A percentile compares a stretch with the other conserved stretches of the same genome.
Conservation (phyloP, 192 early-diverging fungal species). For the Umbelopsis sp. region DNA sequence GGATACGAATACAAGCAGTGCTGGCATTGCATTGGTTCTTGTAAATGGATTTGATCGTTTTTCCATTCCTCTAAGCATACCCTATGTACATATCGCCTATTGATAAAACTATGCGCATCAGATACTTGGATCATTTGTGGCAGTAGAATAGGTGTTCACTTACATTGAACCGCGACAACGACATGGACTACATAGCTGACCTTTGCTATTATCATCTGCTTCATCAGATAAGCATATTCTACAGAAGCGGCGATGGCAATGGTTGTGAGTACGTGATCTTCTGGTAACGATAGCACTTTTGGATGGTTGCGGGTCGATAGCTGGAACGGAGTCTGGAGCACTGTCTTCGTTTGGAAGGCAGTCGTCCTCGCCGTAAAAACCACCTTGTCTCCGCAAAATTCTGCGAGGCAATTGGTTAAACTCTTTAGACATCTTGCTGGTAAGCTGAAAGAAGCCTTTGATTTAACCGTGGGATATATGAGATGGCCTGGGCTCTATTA, state of each 20-base stretch:
- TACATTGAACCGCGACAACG: constrained; percentile 7
- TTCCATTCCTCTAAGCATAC: background rate
- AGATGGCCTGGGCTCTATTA: background rate
- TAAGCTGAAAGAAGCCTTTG: too few species aligned
- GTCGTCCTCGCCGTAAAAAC: constrained; percentile 8
- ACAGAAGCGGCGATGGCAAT: background rate
- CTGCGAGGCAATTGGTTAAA: background rate
- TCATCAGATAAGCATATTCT: background rate
- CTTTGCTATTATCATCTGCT: background rate
- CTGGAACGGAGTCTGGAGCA: background rate
- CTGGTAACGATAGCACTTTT: background rate
- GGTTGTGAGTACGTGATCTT: background rate
- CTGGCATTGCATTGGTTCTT: background rate
- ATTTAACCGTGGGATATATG: background rate
- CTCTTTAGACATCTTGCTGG: background rate
- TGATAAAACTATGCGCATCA: background rate
- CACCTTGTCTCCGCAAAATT: constrained; percentile 8
- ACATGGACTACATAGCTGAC: background rate
- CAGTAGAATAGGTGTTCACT: background rate
- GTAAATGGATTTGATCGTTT: background rate
- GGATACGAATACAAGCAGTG: background rate
- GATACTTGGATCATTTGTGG: background rate
- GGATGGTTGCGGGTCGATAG: background rate
- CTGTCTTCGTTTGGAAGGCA: constrained; percentile 3
- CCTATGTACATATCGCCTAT: background rate